These are phyloP conservation scores for Pelomyxa schiedti DNA, from an alignment of 78 protist species.

Conservation along the genomic window DNA sequence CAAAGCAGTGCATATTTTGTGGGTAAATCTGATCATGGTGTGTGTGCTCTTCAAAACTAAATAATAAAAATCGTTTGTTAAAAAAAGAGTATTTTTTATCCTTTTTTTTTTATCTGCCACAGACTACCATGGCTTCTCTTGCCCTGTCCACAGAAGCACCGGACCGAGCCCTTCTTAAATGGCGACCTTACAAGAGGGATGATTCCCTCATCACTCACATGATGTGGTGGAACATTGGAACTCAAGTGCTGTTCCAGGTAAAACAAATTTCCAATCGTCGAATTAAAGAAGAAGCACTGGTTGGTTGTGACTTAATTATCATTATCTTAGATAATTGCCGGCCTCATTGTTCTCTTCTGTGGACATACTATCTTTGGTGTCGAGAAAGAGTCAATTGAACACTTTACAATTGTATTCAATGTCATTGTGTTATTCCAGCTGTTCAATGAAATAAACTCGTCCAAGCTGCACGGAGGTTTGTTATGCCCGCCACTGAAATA, in stretches of 20 bases:
- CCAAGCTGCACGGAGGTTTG: constrained; percentile 49
- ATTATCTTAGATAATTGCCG: constrained; percentile 18
- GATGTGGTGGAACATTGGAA: constrained; percentile 71
- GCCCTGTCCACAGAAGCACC: constrained; percentile 71
- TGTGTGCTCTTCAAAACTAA: too few relatives aligned
- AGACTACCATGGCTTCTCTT: constrained; percentile 94
- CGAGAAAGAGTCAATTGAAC: background rate
- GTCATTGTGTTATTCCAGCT: constrained; percentile 80
- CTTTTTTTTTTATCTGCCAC: too few relatives aligned
- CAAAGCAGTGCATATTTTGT: constrained; percentile 62
- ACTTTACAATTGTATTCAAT: constrained; percentile 81
- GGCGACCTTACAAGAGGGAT: constrained; percentile 58
- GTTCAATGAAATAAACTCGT: constrained; percentile 85
- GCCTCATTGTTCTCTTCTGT: constrained; percentile 2
- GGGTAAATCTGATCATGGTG: background rate
- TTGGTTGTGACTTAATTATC: too few relatives aligned
- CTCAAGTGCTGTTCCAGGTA: constrained; percentile 27
- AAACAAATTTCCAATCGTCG: too few relatives aligned
- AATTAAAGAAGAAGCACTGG: too few relatives aligned
- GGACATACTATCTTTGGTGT: constrained; percentile 7
- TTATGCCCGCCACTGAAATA: too few relatives aligned
- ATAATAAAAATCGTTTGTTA: too few relatives aligned
- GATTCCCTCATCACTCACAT: constrained; percentile 35
- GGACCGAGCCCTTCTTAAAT: constrained; percentile 48
- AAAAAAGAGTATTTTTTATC: too few relatives aligned